A percentile compares a stretch with the other conserved stretches of the same genome.
phyloP scores from a whole-genome alignment of 2,329 filamentous ascomycete genomes.

The Pezicula radicicola region DNA sequence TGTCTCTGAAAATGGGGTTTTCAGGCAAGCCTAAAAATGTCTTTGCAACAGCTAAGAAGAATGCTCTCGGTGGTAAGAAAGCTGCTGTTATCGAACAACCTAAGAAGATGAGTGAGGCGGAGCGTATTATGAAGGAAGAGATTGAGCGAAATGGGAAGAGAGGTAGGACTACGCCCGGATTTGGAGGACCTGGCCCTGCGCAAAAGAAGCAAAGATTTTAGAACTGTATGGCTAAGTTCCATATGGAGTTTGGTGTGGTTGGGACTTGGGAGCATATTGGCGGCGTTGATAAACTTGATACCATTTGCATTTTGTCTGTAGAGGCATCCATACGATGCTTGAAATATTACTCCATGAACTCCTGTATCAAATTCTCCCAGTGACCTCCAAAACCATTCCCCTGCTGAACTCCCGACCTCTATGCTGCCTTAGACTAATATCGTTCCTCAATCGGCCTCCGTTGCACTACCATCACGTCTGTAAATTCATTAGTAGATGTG shows the following conservation, averaged over 20 bases:
- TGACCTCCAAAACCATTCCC: background rate
- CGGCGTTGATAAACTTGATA: constrained; percentile 5
- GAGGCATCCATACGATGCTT: constrained; percentile 9
- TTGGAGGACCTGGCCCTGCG: constrained; percentile 38
- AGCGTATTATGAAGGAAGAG: constrained; percentile 86
- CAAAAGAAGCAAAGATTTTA: constrained; percentile 53
- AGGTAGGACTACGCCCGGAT: constrained; percentile 45
- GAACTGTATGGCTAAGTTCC: constrained; percentile 4
- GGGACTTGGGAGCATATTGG: constrained; percentile 5
- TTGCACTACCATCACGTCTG: constrained; percentile 54
- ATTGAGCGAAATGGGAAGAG: constrained; percentile 66
- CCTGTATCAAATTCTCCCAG: constrained; percentile 12
- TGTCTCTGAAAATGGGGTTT: constrained; percentile 64
- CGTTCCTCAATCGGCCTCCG: constrained; percentile 25
- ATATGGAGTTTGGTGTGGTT: constrained; percentile 9
- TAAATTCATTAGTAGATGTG: constrained; percentile 12
- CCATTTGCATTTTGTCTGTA: constrained; percentile 11
- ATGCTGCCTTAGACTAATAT: background rate
- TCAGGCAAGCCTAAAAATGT: constrained; percentile 75
- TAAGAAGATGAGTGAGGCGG: constrained; percentile 85
- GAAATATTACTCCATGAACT: constrained; percentile 18
- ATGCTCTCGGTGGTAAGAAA: constrained; percentile 68
- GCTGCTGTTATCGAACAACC: constrained; percentile 52
- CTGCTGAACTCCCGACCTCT: background rate
- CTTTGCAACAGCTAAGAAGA: constrained; percentile 66